Evolutionary conservation across 352 stramenopile species (phyloP), one percentile per base, ranked within the genome.

Genomic region (Pythium insidiosum): DNA sequence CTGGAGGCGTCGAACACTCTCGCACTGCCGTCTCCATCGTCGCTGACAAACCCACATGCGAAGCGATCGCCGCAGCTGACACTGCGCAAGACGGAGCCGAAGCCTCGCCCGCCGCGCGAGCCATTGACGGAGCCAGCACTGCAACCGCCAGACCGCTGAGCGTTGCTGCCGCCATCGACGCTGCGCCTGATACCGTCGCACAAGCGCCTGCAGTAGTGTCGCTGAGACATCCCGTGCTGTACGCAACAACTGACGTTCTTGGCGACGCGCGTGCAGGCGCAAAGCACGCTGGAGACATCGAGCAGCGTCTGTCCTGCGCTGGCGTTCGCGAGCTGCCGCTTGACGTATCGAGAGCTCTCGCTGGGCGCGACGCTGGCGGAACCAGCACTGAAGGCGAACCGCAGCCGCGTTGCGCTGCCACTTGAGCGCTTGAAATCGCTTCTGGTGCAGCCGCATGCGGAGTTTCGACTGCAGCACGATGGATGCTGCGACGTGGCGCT

Each of bases 391-490:
- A 2, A 87, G 50, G 0, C 54, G 53, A 5, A 59, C 44, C 0
- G 55, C 71, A 18, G 71, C 68, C 21, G 61, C 63, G 11, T 24
- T 20, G 2, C 75, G 68, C 21, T 66, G 47, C 20, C 84, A 34
- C 46, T 75, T 80, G 11, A 68, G 35, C 0, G 68, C 70, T n/a
- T 86, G 73, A 26, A 66, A 88, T 4, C 61, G 63, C 23, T 75
- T 80, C 15, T 79, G 68, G 47, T 88, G 70, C 5, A 88, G 45
- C 3, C 70, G 50, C 4, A 64, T 58, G 1, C 73, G 63, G 13
- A 84, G 49, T 37, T 58, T 77, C 13, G 68, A 83, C 37, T 88
- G 75, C 13, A 88, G 43, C 0, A 83, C 53, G 19, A 83, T 75
- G 0, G 75, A 88, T 0, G 75, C 75, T 18, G 65, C 49, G 12